Evolutionary conservation across 768 basidiomycete genomes (phyloP).

Genomic region (Phlebiopsis gigantea): DNA sequence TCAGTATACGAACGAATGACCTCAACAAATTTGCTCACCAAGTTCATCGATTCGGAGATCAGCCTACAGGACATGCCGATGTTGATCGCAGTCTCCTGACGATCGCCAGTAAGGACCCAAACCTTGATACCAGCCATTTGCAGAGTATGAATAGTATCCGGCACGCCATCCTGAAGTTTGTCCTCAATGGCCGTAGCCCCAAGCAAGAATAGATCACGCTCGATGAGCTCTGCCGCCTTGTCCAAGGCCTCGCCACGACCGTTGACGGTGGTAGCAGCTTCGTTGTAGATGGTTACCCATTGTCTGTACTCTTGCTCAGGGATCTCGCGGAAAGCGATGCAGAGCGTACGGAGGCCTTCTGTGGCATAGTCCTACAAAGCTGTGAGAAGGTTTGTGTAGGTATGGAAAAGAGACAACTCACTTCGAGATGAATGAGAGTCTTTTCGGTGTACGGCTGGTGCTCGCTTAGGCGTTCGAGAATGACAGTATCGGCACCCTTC

Average conservation of each 20-base stretch:
- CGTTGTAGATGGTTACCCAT: conserved; percentile 84
- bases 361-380: conserved; percentile 82
- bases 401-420: no score
- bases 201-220: conserved; percentile 87
- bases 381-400: no score
- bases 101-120: conserved; percentile 97
- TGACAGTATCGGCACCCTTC: conserved; percentile 98
- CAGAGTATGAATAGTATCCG: conserved; percentile 94
- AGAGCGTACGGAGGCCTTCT: conserved; percentile 94
- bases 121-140: conserved; percentile 99
- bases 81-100: conserved; percentile 99
- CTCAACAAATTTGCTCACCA: conserved; percentile 45
- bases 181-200: conserved; percentile 99
- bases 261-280: conserved; percentile 92
- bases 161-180: conserved; percentile 97
- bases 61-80: conserved; percentile 96
- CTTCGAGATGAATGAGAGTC: conserved; percentile 89
- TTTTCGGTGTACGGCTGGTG: conserved; percentile 81
- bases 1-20: background rate
- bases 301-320: conserved; percentile 85
- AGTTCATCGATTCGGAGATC: conserved; percentile 97
- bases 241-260: conserved; percentile 95
- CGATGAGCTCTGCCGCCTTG: conserved; percentile 91
- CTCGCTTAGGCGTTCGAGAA: conserved; percentile 85
- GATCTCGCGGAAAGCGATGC: conserved; percentile 91